Conservation (phyloP, 768 basidiomycete genomes). For the Suillus paluster region DNA sequence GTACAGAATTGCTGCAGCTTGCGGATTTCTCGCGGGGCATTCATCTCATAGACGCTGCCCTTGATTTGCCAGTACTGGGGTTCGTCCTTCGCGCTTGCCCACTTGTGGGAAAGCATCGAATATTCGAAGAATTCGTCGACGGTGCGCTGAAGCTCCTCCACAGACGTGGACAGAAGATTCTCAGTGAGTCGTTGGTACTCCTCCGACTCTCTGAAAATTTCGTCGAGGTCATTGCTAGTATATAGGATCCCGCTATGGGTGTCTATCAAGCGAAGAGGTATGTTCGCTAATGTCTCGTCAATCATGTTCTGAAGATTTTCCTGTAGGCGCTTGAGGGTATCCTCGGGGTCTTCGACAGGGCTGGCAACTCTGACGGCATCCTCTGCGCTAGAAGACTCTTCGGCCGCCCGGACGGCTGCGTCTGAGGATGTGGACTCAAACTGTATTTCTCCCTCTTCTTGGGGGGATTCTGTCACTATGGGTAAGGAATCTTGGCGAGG, state of each 20-base stretch:
- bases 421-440: background rate
- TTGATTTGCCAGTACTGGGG: slow-evolving; percentile 12
- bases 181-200: background rate
- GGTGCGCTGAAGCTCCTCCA: background rate
- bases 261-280: slow-evolving; percentile 8
- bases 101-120: slow-evolving; percentile 14
- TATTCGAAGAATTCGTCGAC: slow-evolving; percentile 17
- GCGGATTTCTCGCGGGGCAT: background rate
- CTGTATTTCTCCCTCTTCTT: background rate
- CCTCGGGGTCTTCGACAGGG: slow-evolving; percentile 2
- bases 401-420: too few species aligned
- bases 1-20: slow-evolving; percentile 38
- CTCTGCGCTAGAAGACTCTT: background rate
- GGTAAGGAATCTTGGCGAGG: background rate
- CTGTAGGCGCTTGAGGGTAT: background rate
- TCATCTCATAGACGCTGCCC: slow-evolving; percentile 19
- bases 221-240: slow-evolving; percentile 2
- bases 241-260: slow-evolving; percentile 1
- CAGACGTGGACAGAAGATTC: background rate
- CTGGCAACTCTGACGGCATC: background rate
- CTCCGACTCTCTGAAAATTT: slow-evolving; percentile 4
- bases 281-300: slow-evolving; percentile 6
- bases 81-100: slow-evolving; percentile 16
- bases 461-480: background rate
- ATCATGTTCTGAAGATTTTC: slow-evolving; percentile 1